phyloP scores from a whole-genome alignment of 2,329 filamentous ascomycete genomes.

The Truncatella angustata region DNA sequence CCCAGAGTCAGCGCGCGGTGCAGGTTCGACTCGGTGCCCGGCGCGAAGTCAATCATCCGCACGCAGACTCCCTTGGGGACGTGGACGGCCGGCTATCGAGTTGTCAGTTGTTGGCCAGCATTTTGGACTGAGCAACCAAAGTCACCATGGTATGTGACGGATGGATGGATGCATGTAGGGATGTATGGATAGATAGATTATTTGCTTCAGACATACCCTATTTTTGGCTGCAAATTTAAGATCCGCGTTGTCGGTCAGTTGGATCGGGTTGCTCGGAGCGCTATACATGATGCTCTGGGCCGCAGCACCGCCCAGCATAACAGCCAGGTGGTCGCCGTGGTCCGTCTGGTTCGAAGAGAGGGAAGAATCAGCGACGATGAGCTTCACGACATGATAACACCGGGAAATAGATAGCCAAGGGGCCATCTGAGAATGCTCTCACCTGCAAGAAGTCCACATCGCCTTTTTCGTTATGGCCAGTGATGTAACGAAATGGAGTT shows the following conservation, averaged over 20 bases:
- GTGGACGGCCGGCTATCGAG: too few species aligned
- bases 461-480: background rate
- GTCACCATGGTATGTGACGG: too few species aligned
- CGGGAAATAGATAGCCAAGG: too few species aligned
- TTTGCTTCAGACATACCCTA: background rate
- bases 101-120: too few species aligned
- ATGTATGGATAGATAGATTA: background rate
- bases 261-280: conserved; percentile 10
- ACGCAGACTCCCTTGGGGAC: background rate
- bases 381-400: too few species aligned
- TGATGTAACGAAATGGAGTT: background rate
- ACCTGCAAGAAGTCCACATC: background rate
- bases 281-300: conserved; percentile 13
- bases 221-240: conserved; percentile 14
- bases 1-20: conserved; percentile 28
- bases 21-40: conserved; percentile 18
- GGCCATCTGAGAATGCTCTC: background rate
- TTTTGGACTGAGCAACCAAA: too few species aligned
- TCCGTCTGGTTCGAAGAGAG: conserved; percentile 9
- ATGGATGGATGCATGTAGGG: too few species aligned
- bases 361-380: background rate
- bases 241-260: conserved; percentile 14
- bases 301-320: conserved; percentile 13
- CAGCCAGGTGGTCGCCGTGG: conserved; percentile 13
- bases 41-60: background rate